Base-by-base conservation (phyloP, 441 rosid species). In the Populus hybrid region DNA sequence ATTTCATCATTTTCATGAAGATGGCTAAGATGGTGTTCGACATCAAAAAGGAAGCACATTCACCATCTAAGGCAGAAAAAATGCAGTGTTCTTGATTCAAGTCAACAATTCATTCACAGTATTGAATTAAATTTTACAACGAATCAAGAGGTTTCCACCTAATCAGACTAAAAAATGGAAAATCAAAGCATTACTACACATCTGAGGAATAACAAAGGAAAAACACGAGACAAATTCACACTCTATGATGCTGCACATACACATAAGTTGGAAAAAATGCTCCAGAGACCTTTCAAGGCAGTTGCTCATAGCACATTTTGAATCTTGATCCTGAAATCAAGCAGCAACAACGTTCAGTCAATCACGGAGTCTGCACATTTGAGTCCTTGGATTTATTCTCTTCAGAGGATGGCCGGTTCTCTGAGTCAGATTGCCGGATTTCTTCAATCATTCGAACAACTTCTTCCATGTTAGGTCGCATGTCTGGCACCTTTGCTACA, bases 361-460 rank as follows among this genome's bases (percentile, higher is more conserved):
- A 69, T 89, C 86, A 90, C 8, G 93, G 95, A 10, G 93, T 89
- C 87, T 88, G 92, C 84, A 87, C 92, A 76, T 87, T 91, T 46
- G 93, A 93, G 73, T 91, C 93, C 79, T 93, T 91, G 16, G 90
- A 87, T 82, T 89, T 93, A 75, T 92, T 93, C 85, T 92, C 97
- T 73, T 84, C 98, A 0, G 94, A 86, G 71, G 89, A 82, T 72
- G 89, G 87, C 68, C 81, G 84, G 1, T 90, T 89, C 74, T 85
- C 88, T 42, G 81, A 34, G 73, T 87, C 87, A 21, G 79, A 46
- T 46, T 77, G 89, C 80, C 90, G 81, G 70, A 95, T 88, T 69
- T 85, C 89, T 82, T 95, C 95, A 2, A 95, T 86, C 88, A 90
- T 90, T 82, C 86, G 87, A 59, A 89, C 89, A 36, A 91, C 85